phyloP scores from a whole-genome alignment of 192 early-diverging fungal genomes.

The Endogone sp. region DNA sequence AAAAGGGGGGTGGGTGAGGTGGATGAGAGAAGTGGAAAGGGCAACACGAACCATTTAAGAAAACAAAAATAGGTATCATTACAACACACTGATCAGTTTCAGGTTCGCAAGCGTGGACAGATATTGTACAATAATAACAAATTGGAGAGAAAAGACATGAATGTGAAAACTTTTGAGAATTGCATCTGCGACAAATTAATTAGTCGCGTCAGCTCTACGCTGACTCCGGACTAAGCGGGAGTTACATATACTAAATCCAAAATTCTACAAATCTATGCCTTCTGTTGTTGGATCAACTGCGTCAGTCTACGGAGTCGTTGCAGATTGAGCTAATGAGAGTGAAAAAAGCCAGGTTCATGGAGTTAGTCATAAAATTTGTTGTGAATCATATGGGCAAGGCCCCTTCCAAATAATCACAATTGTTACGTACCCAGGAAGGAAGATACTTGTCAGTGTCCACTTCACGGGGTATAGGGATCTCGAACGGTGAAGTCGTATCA shows the following conservation, averaged over 20 bases:
- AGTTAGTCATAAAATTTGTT: no score
- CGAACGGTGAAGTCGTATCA: constrained; percentile 52
- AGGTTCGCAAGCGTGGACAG: background rate
- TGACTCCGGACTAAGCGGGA: background rate
- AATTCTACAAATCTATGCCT: background rate
- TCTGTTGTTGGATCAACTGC: background rate
- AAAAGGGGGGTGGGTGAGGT: no score
- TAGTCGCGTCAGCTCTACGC: background rate
- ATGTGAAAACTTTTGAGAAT: background rate
- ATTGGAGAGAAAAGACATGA: background rate
- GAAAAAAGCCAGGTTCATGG: no score
- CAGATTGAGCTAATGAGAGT: constrained; percentile 10
- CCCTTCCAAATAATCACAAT: background rate
- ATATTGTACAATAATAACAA: background rate
- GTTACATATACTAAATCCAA: background rate
- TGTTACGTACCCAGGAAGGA: constrained; percentile 35
- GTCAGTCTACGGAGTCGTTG: constrained; percentile 13
- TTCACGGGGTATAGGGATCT: constrained; percentile 46
- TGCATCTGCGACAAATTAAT: background rate
- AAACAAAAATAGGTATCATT: background rate
- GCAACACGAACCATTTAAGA: no score
- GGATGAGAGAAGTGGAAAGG: no score
- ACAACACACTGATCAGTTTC: background rate
- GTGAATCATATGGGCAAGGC: no score
- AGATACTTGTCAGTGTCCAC: constrained; percentile 40